phyloP scores from a whole-genome alignment of 2,329 filamentous ascomycete genomes.

The Phaeophleospora eucalypticola region DNA sequence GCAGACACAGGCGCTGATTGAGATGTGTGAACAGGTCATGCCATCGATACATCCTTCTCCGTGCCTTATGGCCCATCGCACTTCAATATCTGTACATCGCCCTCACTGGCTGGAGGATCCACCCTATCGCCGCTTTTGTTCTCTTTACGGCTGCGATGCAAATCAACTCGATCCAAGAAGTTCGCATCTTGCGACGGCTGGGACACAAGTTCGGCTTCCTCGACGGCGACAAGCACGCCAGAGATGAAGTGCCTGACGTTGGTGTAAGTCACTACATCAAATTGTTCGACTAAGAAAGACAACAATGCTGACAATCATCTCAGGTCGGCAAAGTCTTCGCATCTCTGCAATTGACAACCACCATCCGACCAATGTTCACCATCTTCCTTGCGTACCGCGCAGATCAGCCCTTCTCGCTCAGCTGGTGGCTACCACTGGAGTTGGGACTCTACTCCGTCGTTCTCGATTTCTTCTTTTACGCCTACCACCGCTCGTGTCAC shows the following conservation, averaged over 20 bases:
- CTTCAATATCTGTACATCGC: constrained; percentile 37
- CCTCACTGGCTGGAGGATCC: constrained; percentile 33
- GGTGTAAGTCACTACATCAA: constrained; percentile 8
- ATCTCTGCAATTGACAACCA: constrained; percentile 19
- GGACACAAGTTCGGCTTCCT: constrained; percentile 40
- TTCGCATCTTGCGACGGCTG: constrained; percentile 36
- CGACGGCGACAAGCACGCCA: constrained; percentile 42
- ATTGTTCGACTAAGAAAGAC: background rate
- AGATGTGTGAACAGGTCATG: constrained; percentile 10
- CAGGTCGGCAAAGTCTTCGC: constrained; percentile 15
- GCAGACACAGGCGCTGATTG: background rate
- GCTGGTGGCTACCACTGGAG: constrained; percentile 37
- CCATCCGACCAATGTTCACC: constrained; percentile 19
- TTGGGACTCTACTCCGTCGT: constrained; percentile 41
- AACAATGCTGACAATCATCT: background rate
- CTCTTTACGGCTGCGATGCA: constrained; percentile 40
- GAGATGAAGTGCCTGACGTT: constrained; percentile 41
- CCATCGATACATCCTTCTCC: constrained; percentile 39
- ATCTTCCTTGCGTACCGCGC: constrained; percentile 18
- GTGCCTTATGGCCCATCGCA: constrained; percentile 36
- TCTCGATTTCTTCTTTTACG: constrained; percentile 46
- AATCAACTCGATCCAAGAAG: constrained; percentile 37
- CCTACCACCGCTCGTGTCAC: constrained; percentile 44
- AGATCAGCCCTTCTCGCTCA: constrained; percentile 22
- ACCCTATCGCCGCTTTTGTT: constrained; percentile 30